Evolutionary conservation across 257 asterid genomes (phyloP).

Genomic region (Nicotiana obtusifolia): DNA sequence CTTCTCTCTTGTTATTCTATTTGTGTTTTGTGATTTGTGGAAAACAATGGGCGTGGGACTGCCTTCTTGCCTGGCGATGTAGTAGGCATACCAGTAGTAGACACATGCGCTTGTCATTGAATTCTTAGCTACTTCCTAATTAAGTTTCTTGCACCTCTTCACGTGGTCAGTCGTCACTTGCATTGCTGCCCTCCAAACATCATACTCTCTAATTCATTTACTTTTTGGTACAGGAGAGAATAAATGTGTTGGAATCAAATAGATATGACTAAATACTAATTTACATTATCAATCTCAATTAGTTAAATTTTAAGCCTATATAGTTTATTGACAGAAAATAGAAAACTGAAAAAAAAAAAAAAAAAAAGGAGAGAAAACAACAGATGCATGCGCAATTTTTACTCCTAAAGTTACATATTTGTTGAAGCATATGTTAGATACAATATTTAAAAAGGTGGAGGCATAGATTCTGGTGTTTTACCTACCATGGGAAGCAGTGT

Average conservation of each 20-base stretch:
- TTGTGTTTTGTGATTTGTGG: background rate
- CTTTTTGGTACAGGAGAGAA: background rate
- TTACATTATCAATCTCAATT: background rate
- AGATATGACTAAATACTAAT: background rate
- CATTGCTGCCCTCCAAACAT: background rate
- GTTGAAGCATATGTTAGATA: background rate
- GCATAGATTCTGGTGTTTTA: background rate
- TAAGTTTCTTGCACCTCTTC: background rate
- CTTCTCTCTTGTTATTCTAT: background rate
- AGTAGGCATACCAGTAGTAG: background rate
- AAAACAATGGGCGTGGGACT: background rate
- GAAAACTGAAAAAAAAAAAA: no score
- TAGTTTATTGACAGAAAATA: no score
- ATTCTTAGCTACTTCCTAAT: background rate
- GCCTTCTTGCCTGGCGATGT: background rate
- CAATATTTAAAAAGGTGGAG: background rate
- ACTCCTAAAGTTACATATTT: background rate
- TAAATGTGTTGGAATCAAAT: background rate
- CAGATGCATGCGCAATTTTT: no score
- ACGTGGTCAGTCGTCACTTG: background rate
- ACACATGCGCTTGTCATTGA: slow-evolving; percentile 3
- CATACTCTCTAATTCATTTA: background rate
- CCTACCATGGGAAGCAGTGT: background rate
- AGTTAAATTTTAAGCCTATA: background rate
- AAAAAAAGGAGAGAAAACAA: no score